A percentile compares a stretch with the other conserved stretches of the same genome.
phyloP scores from a whole-genome alignment of 345 rosid species.

The Dovyalis caffra region DNA sequence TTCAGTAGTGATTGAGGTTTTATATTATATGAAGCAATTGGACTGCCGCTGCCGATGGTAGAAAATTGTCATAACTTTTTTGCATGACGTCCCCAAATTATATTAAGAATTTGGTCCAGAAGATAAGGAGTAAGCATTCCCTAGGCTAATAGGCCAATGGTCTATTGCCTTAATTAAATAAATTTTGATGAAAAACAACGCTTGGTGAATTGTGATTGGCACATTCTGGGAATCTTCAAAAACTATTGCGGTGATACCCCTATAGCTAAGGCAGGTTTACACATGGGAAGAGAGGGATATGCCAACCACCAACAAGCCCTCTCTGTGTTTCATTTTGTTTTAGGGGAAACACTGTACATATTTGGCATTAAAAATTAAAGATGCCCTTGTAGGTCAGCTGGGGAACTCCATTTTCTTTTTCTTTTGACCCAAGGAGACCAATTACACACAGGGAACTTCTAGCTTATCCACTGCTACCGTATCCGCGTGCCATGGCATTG shows the following conservation, averaged over 20 bases:
- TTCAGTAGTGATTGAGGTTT: not conserved
- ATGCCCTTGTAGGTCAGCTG: too few species aligned
- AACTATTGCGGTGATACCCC: not conserved
- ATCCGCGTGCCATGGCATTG: too few species aligned
- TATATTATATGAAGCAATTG: not conserved
- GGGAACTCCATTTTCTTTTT: not conserved
- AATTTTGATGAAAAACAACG: not conserved
- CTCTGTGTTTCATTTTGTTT: not conserved
- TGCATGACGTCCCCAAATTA: too few species aligned
- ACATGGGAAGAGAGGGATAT: conserved; percentile 24
- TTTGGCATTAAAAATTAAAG: not conserved
- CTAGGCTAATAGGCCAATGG: too few species aligned
- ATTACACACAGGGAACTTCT: too few species aligned
- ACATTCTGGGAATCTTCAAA: not conserved
- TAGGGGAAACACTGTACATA: not conserved
- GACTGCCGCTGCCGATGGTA: not conserved
- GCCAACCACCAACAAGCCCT: conserved; percentile 18
- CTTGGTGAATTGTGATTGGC: not conserved
- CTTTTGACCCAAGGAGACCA: too few species aligned
- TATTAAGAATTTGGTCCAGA: too few species aligned
- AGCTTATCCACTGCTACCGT: too few species aligned
- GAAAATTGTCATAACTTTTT: too few species aligned
- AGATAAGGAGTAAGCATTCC: too few species aligned
- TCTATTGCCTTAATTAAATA: not conserved
- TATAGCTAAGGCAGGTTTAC: too few species aligned